Conservation (phyloP, 2,329 filamentous ascomycete genomes). For the Fusarium sp. region DNA sequence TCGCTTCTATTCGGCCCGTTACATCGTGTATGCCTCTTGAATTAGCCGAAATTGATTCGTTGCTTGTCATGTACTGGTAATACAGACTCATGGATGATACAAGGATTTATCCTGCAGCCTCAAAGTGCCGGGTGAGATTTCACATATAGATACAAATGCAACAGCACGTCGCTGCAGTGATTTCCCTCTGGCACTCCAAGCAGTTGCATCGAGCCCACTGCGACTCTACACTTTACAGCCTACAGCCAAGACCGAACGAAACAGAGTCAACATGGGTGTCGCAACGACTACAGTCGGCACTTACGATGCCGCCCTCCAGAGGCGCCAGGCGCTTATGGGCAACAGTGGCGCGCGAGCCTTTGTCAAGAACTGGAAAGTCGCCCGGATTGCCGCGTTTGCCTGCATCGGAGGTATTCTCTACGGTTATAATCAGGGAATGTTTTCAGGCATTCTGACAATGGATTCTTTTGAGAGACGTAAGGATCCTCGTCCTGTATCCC, state of each 20-base stretch:
- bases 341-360: conserved; percentile 61
- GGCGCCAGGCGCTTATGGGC: conserved; percentile 64
- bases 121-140: background rate
- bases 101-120: conserved; percentile 10
- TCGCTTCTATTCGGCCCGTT: background rate
- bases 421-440: conserved; percentile 76
- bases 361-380: conserved; percentile 68
- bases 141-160: conserved; percentile 7
- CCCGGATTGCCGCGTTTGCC: conserved; percentile 68
- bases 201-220: background rate
- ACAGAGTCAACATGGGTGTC: conserved; percentile 13
- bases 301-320: conserved; percentile 62
- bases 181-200: background rate
- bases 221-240: background rate
- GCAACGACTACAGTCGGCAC: conserved; percentile 16
- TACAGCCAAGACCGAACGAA: background rate
- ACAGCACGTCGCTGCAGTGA: background rate
- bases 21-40: background rate
- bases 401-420: conserved; percentile 71
- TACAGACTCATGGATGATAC: background rate
- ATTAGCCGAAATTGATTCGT: conserved; percentile 15
- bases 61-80: background rate
- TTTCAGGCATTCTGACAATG: conserved; percentile 70
- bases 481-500: conserved; percentile 31
- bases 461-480: conserved; percentile 60